Evolutionary conservation across 257 asterid species (phyloP), one percentile per base, ranked within the genome.

Genomic region (Jacaranda copaia): DNA sequence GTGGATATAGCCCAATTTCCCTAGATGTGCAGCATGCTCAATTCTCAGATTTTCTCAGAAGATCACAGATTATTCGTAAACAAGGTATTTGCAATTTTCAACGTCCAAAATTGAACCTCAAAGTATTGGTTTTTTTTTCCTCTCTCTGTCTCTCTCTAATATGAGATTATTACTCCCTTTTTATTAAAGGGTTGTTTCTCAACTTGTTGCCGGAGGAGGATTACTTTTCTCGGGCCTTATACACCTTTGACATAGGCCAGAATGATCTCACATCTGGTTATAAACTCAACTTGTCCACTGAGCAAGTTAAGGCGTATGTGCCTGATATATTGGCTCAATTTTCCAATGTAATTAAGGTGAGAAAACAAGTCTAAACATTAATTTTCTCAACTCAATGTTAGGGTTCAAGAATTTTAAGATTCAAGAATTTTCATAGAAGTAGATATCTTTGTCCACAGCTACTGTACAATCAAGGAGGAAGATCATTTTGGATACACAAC

Each of bases 1-100:
- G 97, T 83, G 98, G 98, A 13, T 78, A 65, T 9, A 93, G 98
- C 58, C 98, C 98, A 5, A 61, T 93, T 75, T 91, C 97, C n/a
- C 81, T 93, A 35, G 85, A 91, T 42, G 90, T 91, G 5, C 96
- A 89, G 46, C 83, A 56, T 40, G 57, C 77, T 79, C 93, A 93
- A 8, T 93, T 38, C 79, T 85, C 83, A 0, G 92, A 89, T 82
- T 91, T 91, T 81, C 80, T 76, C 45, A 69, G 14, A 42, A 85
- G 98, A 80, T 91, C 98, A 8, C 90, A 84, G 57, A 51, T 65
- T 62, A 74, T 91, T 20, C 83, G 87, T 8, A 77, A 81, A 53
- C 78, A 77, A 80, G 91, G 97, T 91, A 75, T 15, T 6, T 51
- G 18, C 25, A n/a, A 36, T 25, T 6, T 39, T 14, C 25, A 2